Evolutionary conservation across 352 stramenopile genomes (phyloP).

Genomic region (Pythium phragmiticola): DNA sequence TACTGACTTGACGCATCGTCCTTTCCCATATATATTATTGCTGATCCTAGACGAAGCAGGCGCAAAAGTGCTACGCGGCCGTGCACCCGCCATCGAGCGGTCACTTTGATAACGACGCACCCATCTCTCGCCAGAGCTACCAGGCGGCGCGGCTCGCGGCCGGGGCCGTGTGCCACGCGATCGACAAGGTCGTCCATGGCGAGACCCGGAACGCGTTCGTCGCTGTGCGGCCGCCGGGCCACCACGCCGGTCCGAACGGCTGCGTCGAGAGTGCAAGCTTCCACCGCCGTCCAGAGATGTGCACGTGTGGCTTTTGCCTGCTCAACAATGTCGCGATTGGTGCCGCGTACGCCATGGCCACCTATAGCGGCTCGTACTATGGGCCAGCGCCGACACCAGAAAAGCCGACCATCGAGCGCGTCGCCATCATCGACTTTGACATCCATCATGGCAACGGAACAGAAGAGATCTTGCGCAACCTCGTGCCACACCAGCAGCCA

Average conservation of each 20-base stretch:
- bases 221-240: no score
- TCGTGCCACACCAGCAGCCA: slow-evolving; percentile 58
- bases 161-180: no score
- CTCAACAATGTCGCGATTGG: no score
- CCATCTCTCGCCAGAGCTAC: slow-evolving; percentile 64
- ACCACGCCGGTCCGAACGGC: no score
- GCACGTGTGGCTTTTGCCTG: no score
- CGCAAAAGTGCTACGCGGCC: slow-evolving; percentile 45
- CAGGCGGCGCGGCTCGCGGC: slow-evolving; percentile 11
- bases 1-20: slow-evolving; percentile 1
- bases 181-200: no score
- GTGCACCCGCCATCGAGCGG: slow-evolving; percentile 44
- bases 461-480: slow-evolving; percentile 24
- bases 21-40: neutral
- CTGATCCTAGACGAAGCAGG: slow-evolving; percentile 33
- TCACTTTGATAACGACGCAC: slow-evolving; percentile 64
- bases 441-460: no score
- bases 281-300: slow-evolving; percentile 17
- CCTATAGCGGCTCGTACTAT: slow-evolving; percentile 47
- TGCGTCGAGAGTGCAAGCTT: slow-evolving; percentile 56
- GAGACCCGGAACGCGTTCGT: no score
- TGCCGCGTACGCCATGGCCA: slow-evolving; percentile 1
- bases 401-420: neutral
- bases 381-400: slow-evolving; percentile 47
- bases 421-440: no score